A percentile compares a stretch with the other conserved stretches of the same genome.
These are phyloP conservation scores for Neofusicoccum parvum DNA, from an alignment of 2,329 filamentous ascomycete species.

Conservation along the genomic window DNA sequence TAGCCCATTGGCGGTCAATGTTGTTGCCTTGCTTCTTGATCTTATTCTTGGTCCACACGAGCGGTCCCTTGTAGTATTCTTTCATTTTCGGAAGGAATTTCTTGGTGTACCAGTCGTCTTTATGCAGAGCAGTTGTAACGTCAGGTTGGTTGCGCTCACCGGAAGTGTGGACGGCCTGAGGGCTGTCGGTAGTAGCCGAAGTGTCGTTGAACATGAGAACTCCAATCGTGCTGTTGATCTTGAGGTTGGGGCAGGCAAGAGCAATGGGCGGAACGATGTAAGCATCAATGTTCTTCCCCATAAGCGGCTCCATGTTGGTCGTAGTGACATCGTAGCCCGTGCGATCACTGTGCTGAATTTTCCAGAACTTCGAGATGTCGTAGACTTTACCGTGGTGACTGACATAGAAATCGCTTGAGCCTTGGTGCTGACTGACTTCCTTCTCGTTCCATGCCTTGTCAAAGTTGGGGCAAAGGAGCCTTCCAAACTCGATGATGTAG, in stretches of 20 bases:
- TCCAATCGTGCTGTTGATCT: constrained; percentile 58
- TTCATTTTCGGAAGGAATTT: constrained; percentile 77
- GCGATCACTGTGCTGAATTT: constrained; percentile 77
- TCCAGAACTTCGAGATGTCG: constrained; percentile 89
- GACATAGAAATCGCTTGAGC: constrained; percentile 80
- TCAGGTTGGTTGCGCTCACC: constrained; percentile 47
- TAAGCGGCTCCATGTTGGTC: constrained; percentile 73
- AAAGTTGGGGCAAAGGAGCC: constrained; percentile 83
- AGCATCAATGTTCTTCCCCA: constrained; percentile 75
- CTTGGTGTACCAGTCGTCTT: constrained; percentile 74
- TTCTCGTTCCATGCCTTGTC: constrained; percentile 81
- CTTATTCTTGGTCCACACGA: constrained; percentile 68
- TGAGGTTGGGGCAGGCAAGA: constrained; percentile 73
- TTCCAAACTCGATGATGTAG: constrained; percentile 87
- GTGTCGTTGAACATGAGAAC: constrained; percentile 67
- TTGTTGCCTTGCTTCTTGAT: constrained; percentile 68
- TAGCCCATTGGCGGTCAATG: constrained; percentile 75
- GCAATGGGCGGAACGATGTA: constrained; percentile 83
- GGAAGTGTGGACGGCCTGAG: constrained; percentile 68
- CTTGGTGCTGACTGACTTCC: constrained; percentile 71
- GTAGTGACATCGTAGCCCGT: constrained; percentile 58
- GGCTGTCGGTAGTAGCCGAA: constrained; percentile 42
- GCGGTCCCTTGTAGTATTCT: constrained; percentile 82
- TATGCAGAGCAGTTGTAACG: constrained; percentile 57
- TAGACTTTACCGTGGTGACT: constrained; percentile 87